A percentile compares a stretch with the other conserved stretches of the same genome.
Evolutionary conservation across 148 eudicot genomes (phyloP).

Genomic region (Amaranthus hypochondriacus): DNA sequence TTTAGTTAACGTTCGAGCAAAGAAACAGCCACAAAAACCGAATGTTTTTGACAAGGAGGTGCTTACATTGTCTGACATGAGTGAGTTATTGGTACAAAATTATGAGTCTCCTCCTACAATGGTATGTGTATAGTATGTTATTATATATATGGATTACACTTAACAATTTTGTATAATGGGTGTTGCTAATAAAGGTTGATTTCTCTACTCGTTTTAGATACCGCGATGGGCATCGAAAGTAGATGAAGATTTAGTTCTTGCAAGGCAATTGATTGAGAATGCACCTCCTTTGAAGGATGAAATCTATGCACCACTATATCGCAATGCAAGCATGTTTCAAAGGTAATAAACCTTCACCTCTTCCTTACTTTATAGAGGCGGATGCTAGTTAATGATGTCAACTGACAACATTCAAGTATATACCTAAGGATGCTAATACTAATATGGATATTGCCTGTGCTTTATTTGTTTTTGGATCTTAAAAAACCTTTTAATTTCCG

Average conservation of each 20-base stretch:
- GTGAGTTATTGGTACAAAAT: conserved; percentile 37
- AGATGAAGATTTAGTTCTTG: conserved; percentile 38
- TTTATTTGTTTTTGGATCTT: too few species aligned
- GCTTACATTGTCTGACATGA: conserved; percentile 48
- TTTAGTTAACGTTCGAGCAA: background rate
- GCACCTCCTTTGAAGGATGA: conserved; percentile 32
- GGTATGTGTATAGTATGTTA: conserved; percentile 28
- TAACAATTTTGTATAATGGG: too few species aligned
- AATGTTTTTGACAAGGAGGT: conserved; percentile 24
- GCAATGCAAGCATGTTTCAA: conserved; percentile 49
- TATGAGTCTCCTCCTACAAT: conserved; percentile 26
- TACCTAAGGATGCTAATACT: too few species aligned
- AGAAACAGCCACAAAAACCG: background rate
- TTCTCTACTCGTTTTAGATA: conserved; percentile 26
- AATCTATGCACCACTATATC: conserved; percentile 55
- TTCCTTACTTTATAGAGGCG: background rate
- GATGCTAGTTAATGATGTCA: too few species aligned
- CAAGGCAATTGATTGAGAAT: conserved; percentile 47
- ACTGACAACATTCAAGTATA: too few species aligned
- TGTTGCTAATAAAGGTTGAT: background rate
- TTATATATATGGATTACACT: too few species aligned
- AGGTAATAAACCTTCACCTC: conserved; percentile 29
- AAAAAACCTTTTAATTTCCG: too few species aligned
- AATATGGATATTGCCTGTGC: too few species aligned
- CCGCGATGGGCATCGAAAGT: conserved; percentile 37